Base-by-base conservation (phyloP, 2,329 filamentous ascomycete genomes). In the Coleophoma crateriformis region DNA sequence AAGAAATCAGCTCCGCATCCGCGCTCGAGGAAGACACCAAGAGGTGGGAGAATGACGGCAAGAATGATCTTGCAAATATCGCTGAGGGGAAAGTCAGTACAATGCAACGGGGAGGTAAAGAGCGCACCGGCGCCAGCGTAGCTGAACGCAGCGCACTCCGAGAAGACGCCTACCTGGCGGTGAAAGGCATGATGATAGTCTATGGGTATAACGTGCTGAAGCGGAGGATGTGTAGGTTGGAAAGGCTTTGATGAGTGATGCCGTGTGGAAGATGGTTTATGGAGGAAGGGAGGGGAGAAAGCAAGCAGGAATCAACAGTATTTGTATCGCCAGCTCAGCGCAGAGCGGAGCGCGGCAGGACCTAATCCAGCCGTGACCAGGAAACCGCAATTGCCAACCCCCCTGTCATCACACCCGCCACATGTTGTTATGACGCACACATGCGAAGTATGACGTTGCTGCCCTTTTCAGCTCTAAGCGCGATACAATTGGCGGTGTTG, bases 1-100 rank as follows among this genome's bases (percentile, higher is more conserved):
- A 92, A 77, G 65, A 96, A 77, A 68, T 95, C 88, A 59, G 85
- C 82, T 67, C 85, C 85, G 74, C 90, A 95, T 64, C 90, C 90
- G 61, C 87, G 84, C 85, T 96, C 90, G 61, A 96, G 87, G 81
- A 95, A 94, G 68, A 96, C 90, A 75, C 90, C 90, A 49, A 96
- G 74, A 67, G 90, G 90, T 50, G 90, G 90, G 58, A 96, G 82
- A 74, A 96, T 75, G 77, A 96, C 77, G 77, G 90, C 90, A 74
- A 95, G 79, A 73, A 95, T 80, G 77, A 88, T 86, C 75, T 88
- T 88, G 81, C 83, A 84, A 72, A 88, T 82, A 68, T 88, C 84
- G 68, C 84, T 87, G 62, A 43, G 27, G 17, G 32, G 5, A 35
- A 56, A 55, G 51, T 58, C 62, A 62, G 53, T 33, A 15, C 44